A percentile compares a stretch with the other conserved stretches of the same genome.
Evolutionary conservation across 148 eudicot species (phyloP).

Genomic region (Vaccinium corymbosum): DNA sequence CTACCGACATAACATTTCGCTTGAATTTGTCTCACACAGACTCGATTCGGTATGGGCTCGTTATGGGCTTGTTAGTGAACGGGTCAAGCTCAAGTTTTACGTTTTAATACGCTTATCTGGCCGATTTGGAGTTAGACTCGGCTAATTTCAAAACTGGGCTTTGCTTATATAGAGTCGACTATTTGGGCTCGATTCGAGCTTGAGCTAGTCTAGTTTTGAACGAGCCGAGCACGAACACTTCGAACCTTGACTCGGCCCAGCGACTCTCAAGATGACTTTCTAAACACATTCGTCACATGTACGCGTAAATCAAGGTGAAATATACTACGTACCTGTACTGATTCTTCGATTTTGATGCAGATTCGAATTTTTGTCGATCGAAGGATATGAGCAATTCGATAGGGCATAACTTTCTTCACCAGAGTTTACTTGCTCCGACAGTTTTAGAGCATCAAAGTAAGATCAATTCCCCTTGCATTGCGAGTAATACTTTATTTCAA

Average conservation of each 20-base stretch:
- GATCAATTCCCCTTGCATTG: conserved; percentile 35
- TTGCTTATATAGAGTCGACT: background rate
- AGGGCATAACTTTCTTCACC: conserved; percentile 51
- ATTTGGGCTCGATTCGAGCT: background rate
- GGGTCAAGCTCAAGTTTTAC: too few species aligned
- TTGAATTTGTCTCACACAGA: background rate
- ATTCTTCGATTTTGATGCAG: conserved; percentile 18
- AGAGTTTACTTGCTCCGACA: conserved; percentile 42
- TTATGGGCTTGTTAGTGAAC: too few species aligned
- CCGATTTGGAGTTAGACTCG: too few species aligned
- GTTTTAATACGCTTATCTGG: too few species aligned
- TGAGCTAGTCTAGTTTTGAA: background rate
- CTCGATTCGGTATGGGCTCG: too few species aligned
- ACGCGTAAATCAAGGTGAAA: background rate
- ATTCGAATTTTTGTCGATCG: conserved; percentile 5
- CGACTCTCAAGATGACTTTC: background rate
- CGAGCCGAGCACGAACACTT: too few species aligned
- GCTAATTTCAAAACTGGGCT: too few species aligned
- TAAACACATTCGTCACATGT: background rate
- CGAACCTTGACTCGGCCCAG: too few species aligned
- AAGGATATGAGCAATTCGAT: conserved; percentile 66
- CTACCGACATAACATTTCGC: background rate
- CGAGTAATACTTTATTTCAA: conserved; percentile 48
- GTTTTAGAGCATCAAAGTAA: conserved; percentile 56
- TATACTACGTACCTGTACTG: background rate